These are phyloP conservation scores for Nemania diffusa DNA, from an alignment of 2,329 filamentous ascomycete species.

Conservation along the genomic window DNA sequence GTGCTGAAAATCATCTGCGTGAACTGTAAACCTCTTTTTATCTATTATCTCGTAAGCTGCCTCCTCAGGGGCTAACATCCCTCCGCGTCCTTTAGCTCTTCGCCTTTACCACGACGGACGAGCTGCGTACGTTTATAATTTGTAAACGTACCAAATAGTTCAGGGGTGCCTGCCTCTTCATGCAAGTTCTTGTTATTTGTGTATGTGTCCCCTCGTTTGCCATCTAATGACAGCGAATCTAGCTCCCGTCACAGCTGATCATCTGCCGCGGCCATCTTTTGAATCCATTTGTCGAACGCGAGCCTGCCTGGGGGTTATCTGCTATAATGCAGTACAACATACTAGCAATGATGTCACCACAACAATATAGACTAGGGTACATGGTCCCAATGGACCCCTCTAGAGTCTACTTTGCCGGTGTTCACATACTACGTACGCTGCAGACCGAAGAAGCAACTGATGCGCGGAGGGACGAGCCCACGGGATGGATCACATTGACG, in stretches of 20 bases:
- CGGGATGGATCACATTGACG: conserved; percentile 4
- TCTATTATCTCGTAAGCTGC: neutral
- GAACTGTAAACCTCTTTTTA: neutral
- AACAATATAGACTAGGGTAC: neutral
- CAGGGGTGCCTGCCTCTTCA: no score
- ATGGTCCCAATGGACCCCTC: neutral
- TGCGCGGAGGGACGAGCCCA: neutral
- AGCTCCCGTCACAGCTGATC: conserved; percentile 11
- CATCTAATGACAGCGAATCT: neutral
- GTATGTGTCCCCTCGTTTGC: neutral
- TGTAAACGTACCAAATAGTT: no score
- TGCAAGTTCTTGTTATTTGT: neutral
- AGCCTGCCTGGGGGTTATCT: no score
- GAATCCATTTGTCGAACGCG: neutral
- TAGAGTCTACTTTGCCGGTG: neutral
- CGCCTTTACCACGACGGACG: neutral
- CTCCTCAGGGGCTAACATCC: no score
- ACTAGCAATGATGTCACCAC: neutral
- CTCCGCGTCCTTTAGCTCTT: neutral
- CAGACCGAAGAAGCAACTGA: neutral
- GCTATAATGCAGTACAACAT: neutral
- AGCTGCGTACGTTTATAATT: no score
- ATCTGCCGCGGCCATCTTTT: neutral
- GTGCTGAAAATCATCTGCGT: neutral
- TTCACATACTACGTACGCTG: neutral